These are phyloP conservation scores for Russula emetica DNA, from an alignment of 768 basidiomycete species.

Conservation along the genomic window DNA sequence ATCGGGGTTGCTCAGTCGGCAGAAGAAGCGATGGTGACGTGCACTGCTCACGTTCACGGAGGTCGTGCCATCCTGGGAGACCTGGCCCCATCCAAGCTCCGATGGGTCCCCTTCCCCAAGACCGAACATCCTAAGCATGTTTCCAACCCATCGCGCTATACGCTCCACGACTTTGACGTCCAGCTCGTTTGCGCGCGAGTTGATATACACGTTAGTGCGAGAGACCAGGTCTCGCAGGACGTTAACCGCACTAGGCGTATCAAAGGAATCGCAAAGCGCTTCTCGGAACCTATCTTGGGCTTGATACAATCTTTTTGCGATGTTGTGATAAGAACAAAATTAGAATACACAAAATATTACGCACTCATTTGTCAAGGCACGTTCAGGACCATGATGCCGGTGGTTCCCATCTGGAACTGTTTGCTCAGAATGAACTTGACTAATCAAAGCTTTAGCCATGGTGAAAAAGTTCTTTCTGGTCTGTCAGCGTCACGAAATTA, in stretches of 20 bases:
- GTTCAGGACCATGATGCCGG: constrained; percentile 63
- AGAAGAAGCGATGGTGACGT: constrained; percentile 9
- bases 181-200: constrained; percentile 50
- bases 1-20: constrained; percentile 13
- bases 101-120: constrained; percentile 62
- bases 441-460: constrained; percentile 74
- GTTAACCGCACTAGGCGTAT: constrained; percentile 81
- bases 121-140: constrained; percentile 76
- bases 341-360: constrained; percentile 22
- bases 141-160: constrained; percentile 62
- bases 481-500: not conserved
- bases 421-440: constrained; percentile 48
- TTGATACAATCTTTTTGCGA: constrained; percentile 54
- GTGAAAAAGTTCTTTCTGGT: constrained; percentile 85
- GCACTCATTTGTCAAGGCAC: constrained; percentile 62
- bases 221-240: constrained; percentile 78
- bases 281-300: constrained; percentile 75
- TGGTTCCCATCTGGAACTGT: constrained; percentile 56
- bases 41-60: constrained; percentile 48
- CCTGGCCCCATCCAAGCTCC: constrained; percentile 86
- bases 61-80: constrained; percentile 41
- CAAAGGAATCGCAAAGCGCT: constrained; percentile 95
- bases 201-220: constrained; percentile 84
- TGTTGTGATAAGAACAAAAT: constrained; percentile 15
- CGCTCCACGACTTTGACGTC: constrained; percentile 63